Percentiles rank a stretch among this genome's conserved stretches.
phyloP scores from a whole-genome alignment of 176 grass and related monocot species.

The Metroxylon sagu region DNA sequence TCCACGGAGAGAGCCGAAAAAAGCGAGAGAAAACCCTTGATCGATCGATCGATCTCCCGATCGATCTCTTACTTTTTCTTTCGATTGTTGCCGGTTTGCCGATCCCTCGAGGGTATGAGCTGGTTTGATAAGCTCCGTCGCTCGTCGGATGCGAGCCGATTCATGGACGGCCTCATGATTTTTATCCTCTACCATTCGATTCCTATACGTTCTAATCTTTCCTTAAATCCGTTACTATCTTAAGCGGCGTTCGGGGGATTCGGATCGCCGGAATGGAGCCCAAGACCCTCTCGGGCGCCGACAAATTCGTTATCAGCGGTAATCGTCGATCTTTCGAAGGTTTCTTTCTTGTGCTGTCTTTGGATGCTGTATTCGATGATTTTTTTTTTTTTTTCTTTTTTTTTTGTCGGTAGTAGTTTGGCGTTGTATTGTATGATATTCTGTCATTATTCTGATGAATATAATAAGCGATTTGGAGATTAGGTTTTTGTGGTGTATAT shows the following conservation, averaged over 20 bases:
- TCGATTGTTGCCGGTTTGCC: slow-evolving; percentile 26
- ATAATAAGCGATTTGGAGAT: too few relatives aligned
- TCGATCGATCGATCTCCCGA: background rate
- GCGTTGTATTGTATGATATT: too few relatives aligned
- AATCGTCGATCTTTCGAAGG: too few relatives aligned
- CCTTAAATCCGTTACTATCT: slow-evolving; percentile 25
- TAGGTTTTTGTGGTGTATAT: too few relatives aligned
- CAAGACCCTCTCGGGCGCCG: slow-evolving; percentile 7
- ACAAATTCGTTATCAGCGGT: background rate
- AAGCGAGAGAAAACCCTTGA: background rate
- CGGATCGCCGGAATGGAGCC: slow-evolving; percentile 21
- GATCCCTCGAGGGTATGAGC: slow-evolving; percentile 55
- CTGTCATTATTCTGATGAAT: too few relatives aligned
- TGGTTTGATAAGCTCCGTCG: slow-evolving; percentile 51
- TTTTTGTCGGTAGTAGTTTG: too few relatives aligned
- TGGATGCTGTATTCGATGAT: too few relatives aligned
- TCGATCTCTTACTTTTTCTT: background rate
- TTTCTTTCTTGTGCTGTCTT: too few relatives aligned
- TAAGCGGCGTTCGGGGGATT: slow-evolving; percentile 19
- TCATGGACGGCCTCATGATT: slow-evolving; percentile 95
- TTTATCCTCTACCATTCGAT: slow-evolving; percentile 91
- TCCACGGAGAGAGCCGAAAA: background rate
- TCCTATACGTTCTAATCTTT: slow-evolving; percentile 76
- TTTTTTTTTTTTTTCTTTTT: too few relatives aligned
- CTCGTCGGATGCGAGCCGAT: slow-evolving; percentile 28